Evolutionary conservation across 352 stramenopile species (phyloP).

Genomic region (Phytophthora pini): DNA sequence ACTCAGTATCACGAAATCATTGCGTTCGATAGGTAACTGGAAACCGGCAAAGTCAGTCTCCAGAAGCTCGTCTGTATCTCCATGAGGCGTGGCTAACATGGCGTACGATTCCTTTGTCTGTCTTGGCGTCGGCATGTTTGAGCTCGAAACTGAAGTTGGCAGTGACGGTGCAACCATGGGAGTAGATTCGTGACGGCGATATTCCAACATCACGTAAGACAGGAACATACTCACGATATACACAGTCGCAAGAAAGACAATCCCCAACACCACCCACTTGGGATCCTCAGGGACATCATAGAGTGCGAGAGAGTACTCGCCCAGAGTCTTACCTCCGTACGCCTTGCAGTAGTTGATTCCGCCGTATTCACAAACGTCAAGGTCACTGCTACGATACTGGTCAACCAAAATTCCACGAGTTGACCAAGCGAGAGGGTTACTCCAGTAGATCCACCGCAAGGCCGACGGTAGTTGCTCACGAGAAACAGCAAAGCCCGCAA

Average conservation of each 20-base stretch:
- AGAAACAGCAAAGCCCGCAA: constrained; percentile 54
- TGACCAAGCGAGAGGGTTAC: constrained; percentile 62
- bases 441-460: constrained; percentile 63
- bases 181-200: constrained; percentile 33
- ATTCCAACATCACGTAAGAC: constrained; percentile 50
- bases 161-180: constrained; percentile 6
- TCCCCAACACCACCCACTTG: constrained; percentile 43
- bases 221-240: constrained; percentile 42
- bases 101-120: constrained; percentile 42
- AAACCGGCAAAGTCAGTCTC: constrained; percentile 35
- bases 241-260: constrained; percentile 39
- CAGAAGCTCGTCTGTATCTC: constrained; percentile 32
- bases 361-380: constrained; percentile 44
- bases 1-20: constrained; percentile 15
- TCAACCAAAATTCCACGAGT: constrained; percentile 49
- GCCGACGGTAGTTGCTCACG: constrained; percentile 42
- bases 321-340: constrained; percentile 40
- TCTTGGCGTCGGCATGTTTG: constrained; percentile 16
- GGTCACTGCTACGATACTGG: constrained; percentile 44
- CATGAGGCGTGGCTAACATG: constrained; percentile 41
- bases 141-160: constrained; percentile 18
- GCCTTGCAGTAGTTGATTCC: constrained; percentile 50
- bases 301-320: constrained; percentile 42
- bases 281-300: constrained; percentile 49
- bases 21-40: constrained; percentile 5